Percentiles rank a stretch among this genome's conserved stretches.
Evolutionary conservation across 768 basidiomycete species (phyloP).

Genomic region (Neoboletus subvelutipes): DNA sequence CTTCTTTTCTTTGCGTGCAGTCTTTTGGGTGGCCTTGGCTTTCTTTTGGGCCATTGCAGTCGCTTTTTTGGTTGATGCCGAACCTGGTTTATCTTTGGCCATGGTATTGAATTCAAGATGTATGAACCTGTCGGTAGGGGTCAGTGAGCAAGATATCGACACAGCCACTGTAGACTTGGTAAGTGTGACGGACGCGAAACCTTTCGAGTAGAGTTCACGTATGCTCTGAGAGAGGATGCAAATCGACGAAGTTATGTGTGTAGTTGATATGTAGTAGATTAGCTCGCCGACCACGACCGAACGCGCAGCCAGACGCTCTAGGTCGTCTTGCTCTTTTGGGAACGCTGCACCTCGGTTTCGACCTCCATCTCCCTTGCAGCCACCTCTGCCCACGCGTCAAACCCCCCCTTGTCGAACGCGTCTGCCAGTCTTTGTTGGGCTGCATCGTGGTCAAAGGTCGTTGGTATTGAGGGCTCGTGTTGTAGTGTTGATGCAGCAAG

Average conservation of each 20-base stretch:
- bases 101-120: conserved; percentile 4
- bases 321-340: conserved; percentile 12
- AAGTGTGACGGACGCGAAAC: background rate
- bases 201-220: background rate
- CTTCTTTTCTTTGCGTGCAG: conserved; percentile 65
- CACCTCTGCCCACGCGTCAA: conserved; percentile 54
- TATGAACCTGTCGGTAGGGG: background rate
- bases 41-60: conserved; percentile 65
- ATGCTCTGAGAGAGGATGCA: background rate
- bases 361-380: conserved; percentile 56
- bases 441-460: conserved; percentile 31
- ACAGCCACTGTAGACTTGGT: background rate
- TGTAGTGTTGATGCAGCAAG: background rate
- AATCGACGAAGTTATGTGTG: background rate
- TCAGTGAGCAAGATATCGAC: background rate
- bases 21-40: conserved; percentile 63
- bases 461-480: background rate
- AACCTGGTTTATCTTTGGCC: conserved; percentile 18
- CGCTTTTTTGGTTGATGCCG: conserved; percentile 37
- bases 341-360: conserved; percentile 52
- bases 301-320: background rate
- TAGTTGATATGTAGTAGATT: background rate
- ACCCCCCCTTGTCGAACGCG: conserved; percentile 61
- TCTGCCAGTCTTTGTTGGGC: conserved; percentile 52
- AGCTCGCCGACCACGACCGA: background rate